A percentile compares a stretch with the other conserved stretches of the same genome.
Conservation (phyloP, 1,139 yeast species). For the Citeromyces hawaiiensis region DNA sequence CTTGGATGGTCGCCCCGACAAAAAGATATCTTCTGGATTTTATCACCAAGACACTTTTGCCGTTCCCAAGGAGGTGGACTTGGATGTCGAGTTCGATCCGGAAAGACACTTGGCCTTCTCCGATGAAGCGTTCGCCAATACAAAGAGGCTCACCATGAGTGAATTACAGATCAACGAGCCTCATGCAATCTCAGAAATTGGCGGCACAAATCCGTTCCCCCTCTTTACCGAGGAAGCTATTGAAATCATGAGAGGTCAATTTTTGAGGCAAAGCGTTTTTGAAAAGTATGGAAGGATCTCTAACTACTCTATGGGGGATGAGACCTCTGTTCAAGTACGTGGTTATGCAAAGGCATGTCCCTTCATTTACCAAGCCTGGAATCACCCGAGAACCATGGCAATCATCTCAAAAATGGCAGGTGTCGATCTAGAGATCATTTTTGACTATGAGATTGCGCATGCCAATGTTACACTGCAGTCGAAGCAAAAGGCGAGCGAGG, state of each 20-base stretch:
- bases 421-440: conserved; percentile 32
- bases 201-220: conserved; percentile 3
- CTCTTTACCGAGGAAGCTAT: conserved; percentile 2
- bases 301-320: background rate
- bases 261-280: background rate
- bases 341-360: conserved; percentile 15
- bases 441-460: conserved; percentile 44
- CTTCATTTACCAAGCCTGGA: conserved; percentile 40
- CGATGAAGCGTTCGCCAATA: background rate
- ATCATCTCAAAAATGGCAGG: conserved; percentile 40
- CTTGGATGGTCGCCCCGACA: background rate
- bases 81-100: conserved; percentile 2
- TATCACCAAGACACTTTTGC: background rate
- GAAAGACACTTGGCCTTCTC: conserved; percentile 1
- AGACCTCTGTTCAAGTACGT: background rate
- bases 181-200: conserved; percentile 1
- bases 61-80: background rate
- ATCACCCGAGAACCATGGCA: conserved; percentile 37
- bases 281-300: conserved; percentile 1
- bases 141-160: conserved; percentile 1
- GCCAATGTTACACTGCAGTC: conserved; percentile 31
- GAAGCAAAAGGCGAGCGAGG: conserved; percentile 14
- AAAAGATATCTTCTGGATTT: background rate
- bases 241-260: background rate
- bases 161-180: conserved; percentile 1